phyloP scores from a whole-genome alignment of 805 yeast species.

The Saccharomyces paradoxus region DNA sequence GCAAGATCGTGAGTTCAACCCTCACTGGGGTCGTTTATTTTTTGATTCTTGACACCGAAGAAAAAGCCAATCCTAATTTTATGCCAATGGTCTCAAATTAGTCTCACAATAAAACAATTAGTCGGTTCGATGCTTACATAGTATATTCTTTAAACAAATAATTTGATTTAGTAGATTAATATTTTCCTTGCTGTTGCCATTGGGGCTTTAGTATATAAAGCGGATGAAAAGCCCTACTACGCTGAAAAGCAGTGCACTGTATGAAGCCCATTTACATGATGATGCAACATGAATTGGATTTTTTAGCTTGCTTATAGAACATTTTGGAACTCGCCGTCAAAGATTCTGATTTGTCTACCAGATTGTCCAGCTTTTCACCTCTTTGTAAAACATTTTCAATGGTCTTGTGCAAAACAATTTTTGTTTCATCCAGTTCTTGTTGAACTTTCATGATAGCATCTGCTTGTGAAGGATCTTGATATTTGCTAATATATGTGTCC shows the following conservation, averaged over 20 bases:
- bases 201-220: background rate
- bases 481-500: slow-evolving; percentile 63
- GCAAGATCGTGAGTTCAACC: slow-evolving; percentile 57
- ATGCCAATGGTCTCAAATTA: background rate
- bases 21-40: slow-evolving; percentile 46
- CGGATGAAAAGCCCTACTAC: background rate
- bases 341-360: slow-evolving; percentile 94
- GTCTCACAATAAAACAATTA: background rate
- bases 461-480: slow-evolving; percentile 96
- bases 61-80: background rate
- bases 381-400: slow-evolving; percentile 90
- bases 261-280: slow-evolving; percentile 39
- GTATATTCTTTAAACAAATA: background rate
- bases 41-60: background rate
- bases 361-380: slow-evolving; percentile 89
- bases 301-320: slow-evolving; percentile 96
- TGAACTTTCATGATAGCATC: slow-evolving; percentile 96
- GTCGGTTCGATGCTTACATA: background rate
- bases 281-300: slow-evolving; percentile 83
- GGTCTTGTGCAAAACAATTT: slow-evolving; percentile 90
- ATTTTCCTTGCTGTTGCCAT: background rate
- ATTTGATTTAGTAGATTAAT: background rate
- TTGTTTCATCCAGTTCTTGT: slow-evolving; percentile 95
- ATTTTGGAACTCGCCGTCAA: slow-evolving; percentile 79
- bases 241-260: background rate